Base-by-base conservation (phyloP, 2,329 filamentous ascomycete species). In the Trichoderma sp. region DNA sequence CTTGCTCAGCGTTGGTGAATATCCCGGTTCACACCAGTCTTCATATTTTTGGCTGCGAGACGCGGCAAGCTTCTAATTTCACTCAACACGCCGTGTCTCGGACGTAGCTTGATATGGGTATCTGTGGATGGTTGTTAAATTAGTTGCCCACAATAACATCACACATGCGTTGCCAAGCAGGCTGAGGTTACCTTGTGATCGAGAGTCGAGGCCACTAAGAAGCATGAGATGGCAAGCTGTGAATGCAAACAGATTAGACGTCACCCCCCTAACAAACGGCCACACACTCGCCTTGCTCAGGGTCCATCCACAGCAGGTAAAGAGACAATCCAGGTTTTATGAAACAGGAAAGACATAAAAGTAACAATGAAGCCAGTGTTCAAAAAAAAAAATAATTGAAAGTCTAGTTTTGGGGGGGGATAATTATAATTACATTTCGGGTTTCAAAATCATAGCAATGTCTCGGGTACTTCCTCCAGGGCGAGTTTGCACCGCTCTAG, bases 401-500 rank as follows among this genome's bases (percentile, higher is more conserved):
- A 46, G 43, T 69, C 69, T 68, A 67, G 60, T 66, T 52, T 64
- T 56, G 39, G 59, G 63, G 66, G 26, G 66, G 63, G 28, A 43
- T 54, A 61, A 73, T 72, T 78, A 77, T 74, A 72, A 66, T 75
- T 78, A 78, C 77, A 77, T 43, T 70, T 66, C 69, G 70, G 68
- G 59, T 69, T 66, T 66, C 60, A 72, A 69, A 61, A 69, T 77
- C 90, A 76, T 59, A 96, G 87, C 76, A 97, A 81, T 75, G 90
- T 86, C 39, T 90, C 92, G 16, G 93, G 93, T 80, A 96, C 91
- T 72, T 88, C 85, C 81, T 96, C 93, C 73, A 99, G 80, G 30
- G 95, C 89, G 56, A 85, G 82, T 88, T 97, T 97, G 76, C 97
- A 87, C 74, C 93, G 88, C 81, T 95, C 91, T 72, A 99, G 80